Percentiles rank a stretch among this genome's conserved stretches.
Evolutionary conservation across 108 stramenopile species (phyloP).

Genomic region (Pseudonitzschia multistriata): DNA sequence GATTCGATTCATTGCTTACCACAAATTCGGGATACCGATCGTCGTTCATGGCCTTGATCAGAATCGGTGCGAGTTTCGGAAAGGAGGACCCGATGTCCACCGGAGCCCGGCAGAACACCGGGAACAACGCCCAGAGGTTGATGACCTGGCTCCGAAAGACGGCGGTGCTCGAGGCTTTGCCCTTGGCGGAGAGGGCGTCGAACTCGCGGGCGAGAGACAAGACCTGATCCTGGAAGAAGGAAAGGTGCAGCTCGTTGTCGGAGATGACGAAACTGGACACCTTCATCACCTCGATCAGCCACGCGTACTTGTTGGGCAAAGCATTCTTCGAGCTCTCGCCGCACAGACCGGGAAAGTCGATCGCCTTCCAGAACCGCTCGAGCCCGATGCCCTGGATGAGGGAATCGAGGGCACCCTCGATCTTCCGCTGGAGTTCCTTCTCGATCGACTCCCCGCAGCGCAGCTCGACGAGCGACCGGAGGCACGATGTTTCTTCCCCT

Average conservation of each 20-base stretch:
- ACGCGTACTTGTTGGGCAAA: constrained; percentile 31
- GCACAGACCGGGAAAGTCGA: constrained; percentile 36
- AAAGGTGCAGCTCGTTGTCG: constrained; percentile 30
- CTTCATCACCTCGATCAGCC: constrained; percentile 68
- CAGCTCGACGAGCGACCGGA: constrained; percentile 38
- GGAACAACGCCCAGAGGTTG: constrained; percentile 73
- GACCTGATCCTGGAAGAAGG: constrained; percentile 66
- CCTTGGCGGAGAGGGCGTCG: constrained; percentile 55
- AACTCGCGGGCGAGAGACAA: constrained; percentile 61
- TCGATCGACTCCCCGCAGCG: constrained; percentile 41
- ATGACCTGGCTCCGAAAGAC: constrained; percentile 40
- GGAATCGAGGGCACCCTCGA: constrained; percentile 61
- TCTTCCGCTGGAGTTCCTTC: constrained; percentile 28
- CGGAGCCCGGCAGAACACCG: constrained; percentile 60
- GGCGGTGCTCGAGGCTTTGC: constrained; percentile 30
- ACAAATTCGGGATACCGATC: constrained; percentile 77
- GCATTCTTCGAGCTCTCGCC: not conserved
- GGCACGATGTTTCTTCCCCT: constrained; percentile 12
- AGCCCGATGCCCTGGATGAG: constrained; percentile 66
- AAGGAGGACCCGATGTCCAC: constrained; percentile 54
- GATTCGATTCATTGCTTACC: constrained; percentile 44
- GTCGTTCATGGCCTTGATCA: constrained; percentile 72
- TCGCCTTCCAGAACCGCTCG: constrained; percentile 54
- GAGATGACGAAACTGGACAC: constrained; percentile 26
- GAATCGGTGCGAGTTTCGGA: constrained; percentile 47